Evolutionary conservation across 179 eudicot species (phyloP).

Genomic region (Camellia oleifera): DNA sequence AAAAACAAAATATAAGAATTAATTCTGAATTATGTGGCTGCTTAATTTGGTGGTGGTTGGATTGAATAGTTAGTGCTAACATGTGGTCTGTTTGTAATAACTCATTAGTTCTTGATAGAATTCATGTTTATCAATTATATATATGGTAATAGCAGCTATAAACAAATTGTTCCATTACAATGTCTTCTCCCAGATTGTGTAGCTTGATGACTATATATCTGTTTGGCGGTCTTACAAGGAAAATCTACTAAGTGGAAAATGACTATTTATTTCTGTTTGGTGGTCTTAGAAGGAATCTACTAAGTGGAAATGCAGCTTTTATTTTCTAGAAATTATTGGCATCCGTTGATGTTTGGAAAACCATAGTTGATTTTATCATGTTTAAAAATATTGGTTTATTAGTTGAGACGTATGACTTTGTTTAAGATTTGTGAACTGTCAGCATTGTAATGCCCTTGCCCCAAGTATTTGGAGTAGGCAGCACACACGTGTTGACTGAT

Average conservation of each 20-base stretch:
- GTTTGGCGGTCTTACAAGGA: too few species aligned
- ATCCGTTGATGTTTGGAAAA: neutral
- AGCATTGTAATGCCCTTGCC: neutral
- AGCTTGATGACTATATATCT: neutral
- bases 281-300: neutral
- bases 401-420: neutral
- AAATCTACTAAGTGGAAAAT: too few species aligned
- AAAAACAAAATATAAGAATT: too few species aligned
- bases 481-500: neutral
- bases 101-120: neutral
- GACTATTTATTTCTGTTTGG: neutral
- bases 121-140: neutral
- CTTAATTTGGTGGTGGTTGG: conserved; percentile 7
- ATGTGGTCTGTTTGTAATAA: neutral
- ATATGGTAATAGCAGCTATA: neutral
- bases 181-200: conserved; percentile 1
- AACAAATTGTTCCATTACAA: neutral
- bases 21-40: neutral
- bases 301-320: neutral
- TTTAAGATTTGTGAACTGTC: neutral
- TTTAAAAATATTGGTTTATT: neutral
- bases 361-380: neutral
- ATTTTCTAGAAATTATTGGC: neutral
- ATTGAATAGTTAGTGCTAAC: neutral
- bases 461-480: conserved; percentile 4